Conservation (phyloP, 108 stramenopile species). For the Nannochloropsis oceanica region DNA sequence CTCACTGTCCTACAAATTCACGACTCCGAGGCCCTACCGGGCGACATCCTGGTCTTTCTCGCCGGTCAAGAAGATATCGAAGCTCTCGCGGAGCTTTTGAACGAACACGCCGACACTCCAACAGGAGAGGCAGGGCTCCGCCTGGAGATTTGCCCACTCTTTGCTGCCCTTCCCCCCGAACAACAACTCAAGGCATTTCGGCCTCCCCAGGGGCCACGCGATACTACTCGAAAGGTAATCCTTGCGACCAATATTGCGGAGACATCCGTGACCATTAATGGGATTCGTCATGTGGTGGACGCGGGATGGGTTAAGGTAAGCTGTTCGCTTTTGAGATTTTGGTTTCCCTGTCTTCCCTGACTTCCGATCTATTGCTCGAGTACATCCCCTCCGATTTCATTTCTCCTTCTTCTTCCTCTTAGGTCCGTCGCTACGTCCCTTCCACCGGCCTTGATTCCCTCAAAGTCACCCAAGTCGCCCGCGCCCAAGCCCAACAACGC, state of each 20-base stretch:
- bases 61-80: slow-evolving; percentile 87
- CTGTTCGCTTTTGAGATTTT: slow-evolving; percentile 1
- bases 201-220: background rate
- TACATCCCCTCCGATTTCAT: too few relatives aligned
- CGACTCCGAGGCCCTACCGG: slow-evolving; percentile 34
- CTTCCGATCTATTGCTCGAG: too few relatives aligned
- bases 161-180: background rate
- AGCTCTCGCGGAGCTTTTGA: slow-evolving; percentile 48
- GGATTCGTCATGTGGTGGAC: slow-evolving; percentile 47
- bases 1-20: slow-evolving; percentile 71
- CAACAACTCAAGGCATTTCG: background rate
- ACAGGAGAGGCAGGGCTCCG: slow-evolving; percentile 37
- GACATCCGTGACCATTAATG: slow-evolving; percentile 83
- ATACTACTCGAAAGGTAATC: slow-evolving; percentile 43
- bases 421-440: slow-evolving; percentile 23
- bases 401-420: too few relatives aligned
- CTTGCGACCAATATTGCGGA: slow-evolving; percentile 80
- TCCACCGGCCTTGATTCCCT: slow-evolving; percentile 52
- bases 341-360: too few relatives aligned
- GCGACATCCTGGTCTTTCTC: slow-evolving; percentile 83
- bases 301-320: slow-evolving; percentile 21
- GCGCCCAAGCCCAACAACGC: slow-evolving; percentile 72
- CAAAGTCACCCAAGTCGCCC: slow-evolving; percentile 52
- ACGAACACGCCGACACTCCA: slow-evolving; percentile 31
- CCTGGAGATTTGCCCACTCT: background rate